A percentile compares a stretch with the other conserved stretches of the same genome.
Conservation (phyloP, 2,329 filamentous ascomycete species). For the Colletotrichum endophyticum region DNA sequence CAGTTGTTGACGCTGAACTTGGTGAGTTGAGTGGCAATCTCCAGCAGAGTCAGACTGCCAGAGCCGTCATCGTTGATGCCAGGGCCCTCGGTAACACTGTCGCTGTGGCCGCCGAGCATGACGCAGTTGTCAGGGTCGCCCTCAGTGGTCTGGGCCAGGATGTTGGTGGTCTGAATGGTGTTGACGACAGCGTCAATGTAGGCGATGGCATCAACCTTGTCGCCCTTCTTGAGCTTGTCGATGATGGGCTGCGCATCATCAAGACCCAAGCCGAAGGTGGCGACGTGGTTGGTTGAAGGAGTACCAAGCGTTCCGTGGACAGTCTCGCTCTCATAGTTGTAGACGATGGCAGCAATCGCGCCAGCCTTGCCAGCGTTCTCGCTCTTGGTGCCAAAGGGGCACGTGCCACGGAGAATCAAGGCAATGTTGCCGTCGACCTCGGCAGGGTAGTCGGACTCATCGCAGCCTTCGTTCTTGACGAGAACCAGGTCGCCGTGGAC, state of each 20-base stretch:
- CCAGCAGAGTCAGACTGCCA: slow-evolving; percentile 66
- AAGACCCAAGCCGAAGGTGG: slow-evolving; percentile 71
- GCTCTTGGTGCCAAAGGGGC: slow-evolving; percentile 75
- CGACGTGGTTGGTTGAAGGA: slow-evolving; percentile 63
- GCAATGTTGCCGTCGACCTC: slow-evolving; percentile 68
- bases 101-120: slow-evolving; percentile 69
- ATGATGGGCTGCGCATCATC: slow-evolving; percentile 63
- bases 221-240: slow-evolving; percentile 55
- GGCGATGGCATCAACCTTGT: slow-evolving; percentile 57
- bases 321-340: slow-evolving; percentile 70
- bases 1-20: slow-evolving; percentile 67
- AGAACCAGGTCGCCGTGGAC: slow-evolving; percentile 66
- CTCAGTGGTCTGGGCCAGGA: slow-evolving; percentile 65
- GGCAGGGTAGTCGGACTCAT: slow-evolving; percentile 65
- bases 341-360: slow-evolving; percentile 74
- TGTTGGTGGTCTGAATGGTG: slow-evolving; percentile 60
- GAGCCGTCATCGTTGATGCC: slow-evolving; percentile 83
- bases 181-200: slow-evolving; percentile 65
- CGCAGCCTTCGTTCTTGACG: slow-evolving; percentile 68
- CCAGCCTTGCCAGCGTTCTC: slow-evolving; percentile 70
- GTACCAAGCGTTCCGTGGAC: slow-evolving; percentile 73
- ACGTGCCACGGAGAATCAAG: slow-evolving; percentile 72
- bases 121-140: slow-evolving; percentile 69
- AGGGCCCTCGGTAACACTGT: slow-evolving; percentile 66
- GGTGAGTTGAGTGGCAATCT: slow-evolving; percentile 64